Conservation (phyloP, 2,329 filamentous ascomycete genomes). For the Aspergillus unguis region DNA sequence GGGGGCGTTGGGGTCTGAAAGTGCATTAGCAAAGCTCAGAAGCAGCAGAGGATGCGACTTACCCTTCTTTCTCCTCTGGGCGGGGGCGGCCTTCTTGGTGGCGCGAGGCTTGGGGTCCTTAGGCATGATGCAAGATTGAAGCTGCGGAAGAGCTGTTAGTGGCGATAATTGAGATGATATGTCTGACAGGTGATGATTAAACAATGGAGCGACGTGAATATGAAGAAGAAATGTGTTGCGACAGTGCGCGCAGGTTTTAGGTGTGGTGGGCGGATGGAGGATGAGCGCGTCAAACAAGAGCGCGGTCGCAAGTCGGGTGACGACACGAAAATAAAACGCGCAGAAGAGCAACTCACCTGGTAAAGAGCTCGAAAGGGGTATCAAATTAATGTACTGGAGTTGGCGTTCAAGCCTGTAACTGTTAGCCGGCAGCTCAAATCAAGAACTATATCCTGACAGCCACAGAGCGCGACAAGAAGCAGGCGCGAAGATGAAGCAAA, state of each 20-base stretch:
- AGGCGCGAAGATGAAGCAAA: slow-evolving; percentile 23
- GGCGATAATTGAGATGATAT: background rate
- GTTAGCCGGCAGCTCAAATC: slow-evolving; percentile 12
- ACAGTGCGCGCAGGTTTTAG: slow-evolving; percentile 10
- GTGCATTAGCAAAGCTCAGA: slow-evolving; percentile 13
- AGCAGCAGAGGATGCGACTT: slow-evolving; percentile 24
- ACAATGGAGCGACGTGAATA: slow-evolving; percentile 15
- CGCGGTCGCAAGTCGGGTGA: slow-evolving; percentile 23
- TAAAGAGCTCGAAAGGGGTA: slow-evolving; percentile 14
- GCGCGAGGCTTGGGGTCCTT: slow-evolving; percentile 62
- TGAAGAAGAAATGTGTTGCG: slow-evolving; percentile 6
- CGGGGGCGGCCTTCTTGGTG: slow-evolving; percentile 54
- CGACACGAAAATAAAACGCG: slow-evolving; percentile 18
- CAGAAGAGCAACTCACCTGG: slow-evolving; percentile 17
- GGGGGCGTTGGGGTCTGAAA: slow-evolving; percentile 89
- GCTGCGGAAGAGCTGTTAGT: slow-evolving; percentile 13
- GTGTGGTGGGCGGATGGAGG: slow-evolving; percentile 11
- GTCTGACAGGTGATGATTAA: background rate
- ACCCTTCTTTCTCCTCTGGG: slow-evolving; percentile 69
- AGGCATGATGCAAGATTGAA: slow-evolving; percentile 55
- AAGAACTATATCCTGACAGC: slow-evolving; percentile 22
- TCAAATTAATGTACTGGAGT: slow-evolving; percentile 8
- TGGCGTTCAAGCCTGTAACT: slow-evolving; percentile 15
- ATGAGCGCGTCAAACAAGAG: slow-evolving; percentile 20
- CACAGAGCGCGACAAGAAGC: slow-evolving; percentile 23